phyloP scores from a whole-genome alignment of 371 early-diverging fungal species.

The Smittium mucronatum region DNA sequence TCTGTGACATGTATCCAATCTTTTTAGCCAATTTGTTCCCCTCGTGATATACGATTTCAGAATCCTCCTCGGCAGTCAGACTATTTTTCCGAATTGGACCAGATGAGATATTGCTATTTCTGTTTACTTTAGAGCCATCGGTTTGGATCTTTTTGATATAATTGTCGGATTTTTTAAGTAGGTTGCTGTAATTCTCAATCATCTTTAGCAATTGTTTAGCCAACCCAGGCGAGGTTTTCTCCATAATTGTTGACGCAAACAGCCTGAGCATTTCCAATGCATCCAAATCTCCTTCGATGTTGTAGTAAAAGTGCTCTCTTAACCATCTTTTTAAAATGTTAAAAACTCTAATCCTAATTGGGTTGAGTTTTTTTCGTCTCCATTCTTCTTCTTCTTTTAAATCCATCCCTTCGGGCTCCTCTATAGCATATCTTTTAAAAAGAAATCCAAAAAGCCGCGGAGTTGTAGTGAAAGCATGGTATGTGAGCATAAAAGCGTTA shows the following conservation, averaged over 20 bases:
- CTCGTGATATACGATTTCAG: neutral
- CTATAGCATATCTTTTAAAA: constrained; percentile 53
- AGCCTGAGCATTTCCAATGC: constrained; percentile 57
- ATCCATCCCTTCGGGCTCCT: constrained; percentile 52
- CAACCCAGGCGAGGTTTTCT: constrained; percentile 50
- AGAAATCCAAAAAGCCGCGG: constrained; percentile 57
- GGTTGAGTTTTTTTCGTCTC: constrained; percentile 73
- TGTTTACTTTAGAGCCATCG: neutral
- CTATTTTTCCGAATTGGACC: neutral
- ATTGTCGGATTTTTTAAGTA: neutral
- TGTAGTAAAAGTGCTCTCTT: constrained; percentile 70
- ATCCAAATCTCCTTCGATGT: constrained; percentile 43
- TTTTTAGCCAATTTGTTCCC: neutral
- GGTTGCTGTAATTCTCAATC: constrained; percentile 45
- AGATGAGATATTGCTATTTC: neutral
- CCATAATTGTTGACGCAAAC: constrained; percentile 63
- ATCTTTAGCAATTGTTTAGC: constrained; percentile 55
- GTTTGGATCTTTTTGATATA: neutral
- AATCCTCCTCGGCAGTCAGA: neutral
- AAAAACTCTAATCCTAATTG: constrained; percentile 77
- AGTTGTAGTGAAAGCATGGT: constrained; percentile 70
- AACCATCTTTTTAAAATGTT: constrained; percentile 88
- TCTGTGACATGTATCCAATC: neutral
- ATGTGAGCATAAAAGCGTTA: constrained; percentile 76
- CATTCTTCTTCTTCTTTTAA: constrained; percentile 56